Conservation (phyloP, 495 filamentous ascomycete species). For the Daldinia decipiens region DNA sequence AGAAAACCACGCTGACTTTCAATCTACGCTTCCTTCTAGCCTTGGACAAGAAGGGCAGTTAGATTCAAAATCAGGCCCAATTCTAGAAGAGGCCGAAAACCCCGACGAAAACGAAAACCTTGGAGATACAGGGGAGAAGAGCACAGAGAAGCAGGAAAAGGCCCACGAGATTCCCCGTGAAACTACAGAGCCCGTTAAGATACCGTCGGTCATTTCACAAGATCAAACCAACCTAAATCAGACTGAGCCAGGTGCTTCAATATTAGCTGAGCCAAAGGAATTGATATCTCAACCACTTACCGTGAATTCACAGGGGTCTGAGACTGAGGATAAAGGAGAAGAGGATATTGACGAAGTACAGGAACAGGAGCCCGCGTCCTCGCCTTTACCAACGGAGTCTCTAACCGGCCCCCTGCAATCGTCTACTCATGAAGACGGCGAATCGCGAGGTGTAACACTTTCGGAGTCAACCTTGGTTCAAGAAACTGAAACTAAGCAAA, state of each 20-base stretch:
- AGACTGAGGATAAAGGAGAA: slow-evolving; percentile 45
- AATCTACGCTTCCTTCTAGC: not conserved
- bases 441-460: not conserved
- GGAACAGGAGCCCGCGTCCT: slow-evolving; percentile 18
- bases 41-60: not conserved
- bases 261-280: slow-evolving; percentile 12
- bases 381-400: slow-evolving; percentile 13
- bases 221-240: slow-evolving; percentile 19
- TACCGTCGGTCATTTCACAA: not conserved
- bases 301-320: slow-evolving; percentile 3
- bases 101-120: not conserved
- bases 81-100: not conserved
- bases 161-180: not conserved
- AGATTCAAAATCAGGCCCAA: not conserved
- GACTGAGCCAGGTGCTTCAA: slow-evolving; percentile 5
- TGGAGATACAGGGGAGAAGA: not conserved
- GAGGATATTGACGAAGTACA: slow-evolving; percentile 37
- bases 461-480: slow-evolving; percentile 4
- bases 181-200: slow-evolving; percentile 4
- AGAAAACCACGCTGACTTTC: not conserved
- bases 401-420: slow-evolving; percentile 9
- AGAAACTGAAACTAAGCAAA: slow-evolving; percentile 12
- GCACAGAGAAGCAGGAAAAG: not conserved
- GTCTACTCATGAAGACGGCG: slow-evolving; percentile 1
- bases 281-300: slow-evolving; percentile 9